Evolutionary conservation across 768 basidiomycete genomes (phyloP).

Genomic region (Naganishia vaughanmartiniae): DNA sequence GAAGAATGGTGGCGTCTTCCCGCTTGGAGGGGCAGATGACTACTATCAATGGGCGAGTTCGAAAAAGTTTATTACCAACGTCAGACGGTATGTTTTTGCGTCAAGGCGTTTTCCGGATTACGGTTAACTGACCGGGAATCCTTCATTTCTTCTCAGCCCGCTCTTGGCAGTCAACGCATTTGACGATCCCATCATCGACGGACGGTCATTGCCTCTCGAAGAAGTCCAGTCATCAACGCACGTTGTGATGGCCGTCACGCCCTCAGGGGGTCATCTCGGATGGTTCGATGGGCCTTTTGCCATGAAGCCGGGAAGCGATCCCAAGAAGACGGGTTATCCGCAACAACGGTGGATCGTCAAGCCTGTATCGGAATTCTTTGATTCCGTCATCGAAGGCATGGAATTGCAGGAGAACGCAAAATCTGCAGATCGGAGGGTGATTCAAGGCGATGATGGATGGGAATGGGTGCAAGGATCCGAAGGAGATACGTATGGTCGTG

Average conservation of each 20-base stretch:
- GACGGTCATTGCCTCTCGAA: slow-evolving; percentile 44
- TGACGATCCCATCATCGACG: slow-evolving; percentile 52
- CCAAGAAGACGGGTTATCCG: slow-evolving; percentile 13
- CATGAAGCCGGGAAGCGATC: slow-evolving; percentile 11
- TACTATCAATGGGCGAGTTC: slow-evolving; percentile 52
- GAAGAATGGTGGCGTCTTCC: slow-evolving; percentile 44
- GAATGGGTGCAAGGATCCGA: slow-evolving; percentile 26
- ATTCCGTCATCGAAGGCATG: slow-evolving; percentile 38
- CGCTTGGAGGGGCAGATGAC: slow-evolving; percentile 45
- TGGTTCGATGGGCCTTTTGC: slow-evolving; percentile 48
- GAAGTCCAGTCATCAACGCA: slow-evolving; percentile 43
- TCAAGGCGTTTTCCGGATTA: slow-evolving; percentile 27
- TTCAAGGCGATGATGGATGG: slow-evolving; percentile 27
- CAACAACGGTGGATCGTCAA: slow-evolving; percentile 46
- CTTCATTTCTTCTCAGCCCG: slow-evolving; percentile 37
- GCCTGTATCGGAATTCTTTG: slow-evolving; percentile 43
- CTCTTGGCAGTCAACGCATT: slow-evolving; percentile 50
- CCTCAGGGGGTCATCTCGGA: slow-evolving; percentile 52
- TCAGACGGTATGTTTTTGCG: slow-evolving; percentile 37
- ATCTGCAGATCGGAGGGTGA: background rate
- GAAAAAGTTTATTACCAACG: slow-evolving; percentile 36
- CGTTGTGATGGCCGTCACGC: slow-evolving; percentile 46
- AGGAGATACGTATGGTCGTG: slow-evolving; percentile 26
- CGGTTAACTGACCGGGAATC: background rate
- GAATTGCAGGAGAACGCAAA: background rate